These are phyloP conservation scores for Durotheca rogersii DNA, from an alignment of 495 filamentous ascomycete species.

Conservation along the genomic window DNA sequence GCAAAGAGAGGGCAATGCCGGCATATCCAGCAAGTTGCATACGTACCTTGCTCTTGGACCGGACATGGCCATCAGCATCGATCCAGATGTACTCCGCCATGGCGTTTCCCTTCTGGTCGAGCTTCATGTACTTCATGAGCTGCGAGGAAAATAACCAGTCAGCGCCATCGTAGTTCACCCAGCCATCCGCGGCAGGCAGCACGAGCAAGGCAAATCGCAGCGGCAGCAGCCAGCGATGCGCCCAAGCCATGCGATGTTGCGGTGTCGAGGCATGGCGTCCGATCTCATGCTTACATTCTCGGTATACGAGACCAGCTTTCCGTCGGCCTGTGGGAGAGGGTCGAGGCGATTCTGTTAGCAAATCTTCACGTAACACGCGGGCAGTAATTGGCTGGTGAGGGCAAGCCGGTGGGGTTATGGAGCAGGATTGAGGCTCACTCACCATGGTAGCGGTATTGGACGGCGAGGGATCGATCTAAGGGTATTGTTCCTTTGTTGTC, in stretches of 20 bases:
- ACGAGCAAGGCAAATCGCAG: no score
- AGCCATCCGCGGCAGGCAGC: no score
- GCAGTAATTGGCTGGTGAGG: conserved; percentile 36
- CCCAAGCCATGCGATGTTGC: conserved; percentile 49
- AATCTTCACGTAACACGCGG: conserved; percentile 35
- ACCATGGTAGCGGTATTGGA: conserved; percentile 36
- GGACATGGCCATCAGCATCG: conserved; percentile 52
- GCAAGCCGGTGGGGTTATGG: conserved; percentile 26
- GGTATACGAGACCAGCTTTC: conserved; percentile 60
- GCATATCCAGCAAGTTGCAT: no score
- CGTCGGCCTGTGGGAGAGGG: conserved; percentile 55
- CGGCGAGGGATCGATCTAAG: conserved; percentile 13
- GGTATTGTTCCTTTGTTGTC: conserved; percentile 5
- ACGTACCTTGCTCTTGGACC: conserved; percentile 53
- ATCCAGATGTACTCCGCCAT: conserved; percentile 99
- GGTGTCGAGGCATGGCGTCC: no score
- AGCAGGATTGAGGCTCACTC: conserved; percentile 31
- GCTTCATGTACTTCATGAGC: conserved; percentile 88
- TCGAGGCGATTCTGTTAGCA: conserved; percentile 50
- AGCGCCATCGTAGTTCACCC: no score
- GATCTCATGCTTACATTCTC: conserved; percentile 52
- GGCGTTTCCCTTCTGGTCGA: conserved; percentile 81
- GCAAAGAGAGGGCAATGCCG: conserved; percentile 6
- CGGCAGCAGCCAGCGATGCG: conserved; percentile 15
- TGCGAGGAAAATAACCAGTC: conserved; percentile 42